A percentile compares a stretch with the other conserved stretches of the same genome.
phyloP scores from a whole-genome alignment of 768 basidiomycete genomes.

The Glaciozyma martinii region DNA sequence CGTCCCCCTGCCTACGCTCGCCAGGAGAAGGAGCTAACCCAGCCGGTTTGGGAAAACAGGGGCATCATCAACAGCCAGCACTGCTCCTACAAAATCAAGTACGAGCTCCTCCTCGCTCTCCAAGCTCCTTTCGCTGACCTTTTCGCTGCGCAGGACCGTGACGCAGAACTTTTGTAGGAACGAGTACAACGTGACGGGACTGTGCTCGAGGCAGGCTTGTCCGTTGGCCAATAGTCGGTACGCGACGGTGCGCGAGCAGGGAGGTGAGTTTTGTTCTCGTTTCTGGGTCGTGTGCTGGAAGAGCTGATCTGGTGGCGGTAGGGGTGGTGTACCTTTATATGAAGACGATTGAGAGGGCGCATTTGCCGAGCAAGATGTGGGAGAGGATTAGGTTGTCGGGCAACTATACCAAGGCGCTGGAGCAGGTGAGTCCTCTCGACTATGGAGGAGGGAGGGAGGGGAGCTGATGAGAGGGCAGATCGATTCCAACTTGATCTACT shows the following conservation, averaged over 20 bases:
- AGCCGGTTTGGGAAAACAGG: neutral
- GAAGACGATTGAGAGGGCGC: conserved; percentile 96
- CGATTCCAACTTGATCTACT: conserved; percentile 88
- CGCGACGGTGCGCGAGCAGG: conserved; percentile 93
- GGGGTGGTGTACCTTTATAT: conserved; percentile 85
- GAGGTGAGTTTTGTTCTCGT: conserved; percentile 50
- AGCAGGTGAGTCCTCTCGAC: conserved; percentile 56
- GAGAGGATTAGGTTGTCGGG: conserved; percentile 85
- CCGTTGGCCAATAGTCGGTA: conserved; percentile 96
- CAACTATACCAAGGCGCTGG: conserved; percentile 88
- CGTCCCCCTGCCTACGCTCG: conserved; percentile 59
- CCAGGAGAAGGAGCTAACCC: neutral
- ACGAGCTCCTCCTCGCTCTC: conserved; percentile 37
- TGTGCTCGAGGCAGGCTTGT: conserved; percentile 90
- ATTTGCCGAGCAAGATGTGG: conserved; percentile 96
- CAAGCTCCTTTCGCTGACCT: neutral
- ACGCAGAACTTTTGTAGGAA: conserved; percentile 98
- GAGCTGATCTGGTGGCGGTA: conserved; percentile 34
- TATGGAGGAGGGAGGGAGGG: neutral
- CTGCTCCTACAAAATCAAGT: conserved; percentile 99
- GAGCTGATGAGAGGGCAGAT: conserved; percentile 50
- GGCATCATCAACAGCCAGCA: conserved; percentile 50
- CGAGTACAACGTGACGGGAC: conserved; percentile 94
- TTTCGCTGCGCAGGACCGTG: conserved; percentile 53
- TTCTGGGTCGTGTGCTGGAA: neutral